These are phyloP conservation scores for Thelonectria blattea DNA, from an alignment of 2,329 filamentous ascomycete species.

Conservation along the genomic window DNA sequence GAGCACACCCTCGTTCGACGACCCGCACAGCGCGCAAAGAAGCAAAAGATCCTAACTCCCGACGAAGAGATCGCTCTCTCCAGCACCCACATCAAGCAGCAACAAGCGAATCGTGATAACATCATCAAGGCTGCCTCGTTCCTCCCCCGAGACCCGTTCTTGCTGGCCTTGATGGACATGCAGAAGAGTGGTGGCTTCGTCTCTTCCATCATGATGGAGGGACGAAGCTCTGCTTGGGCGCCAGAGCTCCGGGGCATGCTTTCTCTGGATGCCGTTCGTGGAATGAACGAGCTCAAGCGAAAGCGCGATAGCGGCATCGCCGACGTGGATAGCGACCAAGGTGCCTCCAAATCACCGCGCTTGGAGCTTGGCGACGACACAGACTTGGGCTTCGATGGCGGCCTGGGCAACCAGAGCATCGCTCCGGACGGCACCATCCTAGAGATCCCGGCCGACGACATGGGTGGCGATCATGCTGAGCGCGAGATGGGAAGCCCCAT, in stretches of 20 bases:
- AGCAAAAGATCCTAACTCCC: constrained; percentile 81
- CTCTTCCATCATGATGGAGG: constrained; percentile 82
- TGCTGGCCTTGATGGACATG: constrained; percentile 88
- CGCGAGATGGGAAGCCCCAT: constrained; percentile 52
- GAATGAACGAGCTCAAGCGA: constrained; percentile 82
- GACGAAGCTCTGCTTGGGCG: constrained; percentile 80
- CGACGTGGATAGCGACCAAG: constrained; percentile 73
- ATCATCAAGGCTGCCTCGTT: constrained; percentile 85
- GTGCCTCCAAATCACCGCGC: constrained; percentile 71
- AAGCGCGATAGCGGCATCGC: constrained; percentile 90
- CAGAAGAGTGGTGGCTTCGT: constrained; percentile 92
- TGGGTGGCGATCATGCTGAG: constrained; percentile 52
- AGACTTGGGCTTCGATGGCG: constrained; percentile 53
- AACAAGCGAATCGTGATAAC: constrained; percentile 83
- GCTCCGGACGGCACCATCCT: constrained; percentile 67
- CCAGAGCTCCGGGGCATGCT: constrained; percentile 91
- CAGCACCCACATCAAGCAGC: constrained; percentile 79
- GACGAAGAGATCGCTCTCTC: constrained; percentile 82
- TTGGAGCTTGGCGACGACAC: constrained; percentile 73
- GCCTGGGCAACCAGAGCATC: constrained; percentile 58
- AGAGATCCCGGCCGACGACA: constrained; percentile 68
- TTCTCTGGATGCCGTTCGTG: constrained; percentile 81
- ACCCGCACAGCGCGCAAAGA: constrained; percentile 73
- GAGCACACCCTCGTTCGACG: constrained; percentile 67
- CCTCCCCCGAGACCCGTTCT: constrained; percentile 83